Evolutionary conservation across 2,329 filamentous ascomycete species (phyloP), one percentile per base, ranked within the genome.

Genomic region (Cladosporium sp.): DNA sequence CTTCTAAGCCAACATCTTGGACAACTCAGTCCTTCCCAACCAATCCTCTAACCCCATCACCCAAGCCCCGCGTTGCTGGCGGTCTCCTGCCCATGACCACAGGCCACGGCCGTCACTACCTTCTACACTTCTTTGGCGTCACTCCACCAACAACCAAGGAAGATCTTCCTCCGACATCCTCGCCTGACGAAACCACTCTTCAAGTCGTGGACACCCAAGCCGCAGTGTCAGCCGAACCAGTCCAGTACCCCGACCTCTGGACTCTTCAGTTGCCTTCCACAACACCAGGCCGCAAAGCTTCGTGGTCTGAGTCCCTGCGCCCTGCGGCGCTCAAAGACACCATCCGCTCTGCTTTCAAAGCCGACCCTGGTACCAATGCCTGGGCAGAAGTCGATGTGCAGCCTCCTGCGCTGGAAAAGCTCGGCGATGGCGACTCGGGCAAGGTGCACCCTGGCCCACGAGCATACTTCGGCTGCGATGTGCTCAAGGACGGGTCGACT

Each of bases 371-470:
- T 5, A 73, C 75, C n/a, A 73, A 77, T 29, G 76, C 73, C 29
- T 82, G 80, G 80, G 77, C 76, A 0, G 79, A 81, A 63, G 77
- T 79, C 5, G 78, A 80, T 35, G 74, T 82, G 6, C 71, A 75
- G 61, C 69, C 76, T 46, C 78, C 77, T 1, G 69, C 57, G 40
- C 64, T 70, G 5, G 76, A 75, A 11, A 63, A 65, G 23, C 70
- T 73, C 50, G 66, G 79, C 14, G 67, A 75, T 35, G 74, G 73
- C 11, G 72, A 70, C 49, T 76, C 77, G 35, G 80, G 79, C 5
- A 81, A 81, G 64, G 72, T 81, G 5, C 79, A 82, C 69, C 80
- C 80, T 0, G 80, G 80, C 1, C 79, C 80, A 11, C 68, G 80
- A 62, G 78, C 76, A 2, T 78, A 73, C 40, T 81, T 81, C 62